Percentiles rank a stretch among this genome's conserved stretches.
phyloP scores from a whole-genome alignment of 1,284 basidiomycete genomes.

The Neolentinus lepideus region DNA sequence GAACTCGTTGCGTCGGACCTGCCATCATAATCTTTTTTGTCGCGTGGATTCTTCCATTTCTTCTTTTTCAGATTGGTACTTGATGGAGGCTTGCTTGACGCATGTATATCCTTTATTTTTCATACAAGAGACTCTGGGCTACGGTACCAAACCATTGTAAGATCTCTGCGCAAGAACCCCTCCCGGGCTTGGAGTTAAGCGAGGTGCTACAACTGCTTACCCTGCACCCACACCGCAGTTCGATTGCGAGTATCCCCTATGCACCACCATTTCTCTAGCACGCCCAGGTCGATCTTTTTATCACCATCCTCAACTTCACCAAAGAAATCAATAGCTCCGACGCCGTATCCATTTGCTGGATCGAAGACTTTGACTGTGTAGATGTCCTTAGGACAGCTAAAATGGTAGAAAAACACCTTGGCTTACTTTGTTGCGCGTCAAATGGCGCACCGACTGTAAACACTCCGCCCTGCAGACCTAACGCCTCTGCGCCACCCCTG shows the following conservation, averaged over 20 bases:
- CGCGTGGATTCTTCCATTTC: neutral
- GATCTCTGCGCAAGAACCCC: too few relatives aligned
- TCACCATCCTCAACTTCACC: slow-evolving; percentile 33
- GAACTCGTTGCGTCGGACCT: slow-evolving; percentile 28
- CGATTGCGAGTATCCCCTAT: slow-evolving; percentile 67
- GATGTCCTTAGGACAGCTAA: slow-evolving; percentile 1
- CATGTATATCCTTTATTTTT: neutral
- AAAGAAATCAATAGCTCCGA: slow-evolving; percentile 68
- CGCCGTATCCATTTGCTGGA: slow-evolving; percentile 27
- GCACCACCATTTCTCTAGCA: slow-evolving; percentile 87
- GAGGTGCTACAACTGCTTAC: slow-evolving; percentile 17
- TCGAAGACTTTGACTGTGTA: slow-evolving; percentile 45
- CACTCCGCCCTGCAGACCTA: slow-evolving; percentile 51
- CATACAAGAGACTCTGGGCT: neutral
- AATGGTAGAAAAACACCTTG: slow-evolving; percentile 2
- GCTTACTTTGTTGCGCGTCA: slow-evolving; percentile 76
- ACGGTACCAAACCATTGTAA: too few relatives aligned
- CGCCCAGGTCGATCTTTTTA: slow-evolving; percentile 31
- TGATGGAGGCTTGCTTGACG: neutral
- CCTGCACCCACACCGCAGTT: slow-evolving; percentile 67
- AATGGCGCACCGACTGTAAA: slow-evolving; percentile 69
- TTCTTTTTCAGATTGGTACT: slow-evolving; percentile 1
- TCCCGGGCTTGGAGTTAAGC: too few relatives aligned
- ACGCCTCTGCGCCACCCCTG: slow-evolving; percentile 61
- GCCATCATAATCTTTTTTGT: slow-evolving; percentile 6